These are phyloP conservation scores for Mortierella alpina DNA, from an alignment of 192 early-diverging fungal genomes.

Conservation along the genomic window DNA sequence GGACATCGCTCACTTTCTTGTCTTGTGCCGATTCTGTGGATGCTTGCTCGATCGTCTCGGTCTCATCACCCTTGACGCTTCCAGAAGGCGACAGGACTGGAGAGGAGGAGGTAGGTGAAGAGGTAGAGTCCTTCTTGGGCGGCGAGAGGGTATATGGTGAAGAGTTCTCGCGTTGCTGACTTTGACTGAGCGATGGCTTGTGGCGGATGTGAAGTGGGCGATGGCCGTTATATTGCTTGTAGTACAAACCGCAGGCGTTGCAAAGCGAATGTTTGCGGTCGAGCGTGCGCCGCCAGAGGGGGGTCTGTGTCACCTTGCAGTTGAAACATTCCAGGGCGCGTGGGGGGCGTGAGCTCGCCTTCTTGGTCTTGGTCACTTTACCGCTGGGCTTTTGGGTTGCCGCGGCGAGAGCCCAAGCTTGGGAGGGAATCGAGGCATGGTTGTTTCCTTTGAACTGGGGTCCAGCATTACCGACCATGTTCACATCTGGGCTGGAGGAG, in stretches of 20 bases:
- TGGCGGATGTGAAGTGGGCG: conserved; percentile 69
- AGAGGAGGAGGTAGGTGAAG: conserved; percentile 18
- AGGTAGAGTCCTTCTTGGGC: conserved; percentile 15
- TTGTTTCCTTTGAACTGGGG: conserved; percentile 8
- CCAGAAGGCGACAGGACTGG: conserved; percentile 28
- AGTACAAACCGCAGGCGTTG: conserved; percentile 84
- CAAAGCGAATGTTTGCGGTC: conserved; percentile 84
- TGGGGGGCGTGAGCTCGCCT: conserved; percentile 55
- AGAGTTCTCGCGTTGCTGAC: conserved; percentile 43
- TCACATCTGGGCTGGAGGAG: conserved; percentile 22
- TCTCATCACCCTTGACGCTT: conserved; percentile 40
- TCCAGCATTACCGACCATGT: not conserved
- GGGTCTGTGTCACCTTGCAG: conserved; percentile 80
- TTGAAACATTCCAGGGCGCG: conserved; percentile 75
- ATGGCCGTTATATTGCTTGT: conserved; percentile 71
- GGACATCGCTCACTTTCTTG: not conserved
- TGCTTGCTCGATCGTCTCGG: conserved; percentile 12
- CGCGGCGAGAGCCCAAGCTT: conserved; percentile 41
- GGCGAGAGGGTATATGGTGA: conserved; percentile 54
- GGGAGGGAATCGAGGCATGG: conserved; percentile 5
- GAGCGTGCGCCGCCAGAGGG: conserved; percentile 82
- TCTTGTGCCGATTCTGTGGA: not conserved
- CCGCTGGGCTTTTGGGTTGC: conserved; percentile 39
- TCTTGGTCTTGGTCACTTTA: conserved; percentile 55
- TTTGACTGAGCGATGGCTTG: conserved; percentile 55